Evolutionary conservation across 352 stramenopile species (phyloP).

Genomic region (Phytophthora pisi): DNA sequence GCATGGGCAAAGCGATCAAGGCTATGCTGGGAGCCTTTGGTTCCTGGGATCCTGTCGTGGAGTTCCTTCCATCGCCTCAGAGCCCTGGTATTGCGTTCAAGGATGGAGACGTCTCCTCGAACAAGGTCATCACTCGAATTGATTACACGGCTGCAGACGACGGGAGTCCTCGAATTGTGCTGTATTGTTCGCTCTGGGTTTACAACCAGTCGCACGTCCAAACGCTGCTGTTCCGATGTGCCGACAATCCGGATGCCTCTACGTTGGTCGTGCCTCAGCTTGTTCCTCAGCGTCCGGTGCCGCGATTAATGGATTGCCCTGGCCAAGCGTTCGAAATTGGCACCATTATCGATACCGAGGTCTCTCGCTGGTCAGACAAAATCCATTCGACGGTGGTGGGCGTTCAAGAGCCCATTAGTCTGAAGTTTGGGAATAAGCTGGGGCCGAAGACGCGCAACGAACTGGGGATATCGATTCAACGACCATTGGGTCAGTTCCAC

Average conservation of each 20-base stretch:
- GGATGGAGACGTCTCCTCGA: conserved; percentile 66
- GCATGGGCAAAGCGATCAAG: conserved; percentile 71
- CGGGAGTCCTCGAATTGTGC: conserved; percentile 80
- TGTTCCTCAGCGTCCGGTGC: conserved; percentile 68
- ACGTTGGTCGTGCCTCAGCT: conserved; percentile 68
- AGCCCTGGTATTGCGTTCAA: conserved; percentile 65
- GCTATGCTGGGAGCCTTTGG: conserved; percentile 61
- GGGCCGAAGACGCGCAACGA: conserved; percentile 75
- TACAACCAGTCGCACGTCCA: conserved; percentile 91
- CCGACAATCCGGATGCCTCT: conserved; percentile 53
- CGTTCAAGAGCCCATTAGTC: conserved; percentile 78
- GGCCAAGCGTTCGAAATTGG: conserved; percentile 87
- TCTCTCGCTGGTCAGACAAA: conserved; percentile 87
- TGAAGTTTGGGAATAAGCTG: conserved; percentile 79
- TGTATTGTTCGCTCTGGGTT: conserved; percentile 89
- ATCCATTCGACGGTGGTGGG: conserved; percentile 87
- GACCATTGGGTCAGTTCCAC: conserved; percentile 86
- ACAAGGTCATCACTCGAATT: conserved; percentile 72
- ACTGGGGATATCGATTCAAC: conserved; percentile 87
- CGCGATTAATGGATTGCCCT: conserved; percentile 85
- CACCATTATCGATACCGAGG: conserved; percentile 84
- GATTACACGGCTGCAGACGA: conserved; percentile 87
- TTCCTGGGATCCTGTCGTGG: conserved; percentile 66
- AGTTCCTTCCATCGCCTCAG: conserved; percentile 71
- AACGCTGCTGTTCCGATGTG: conserved; percentile 75